Conservation (phyloP, 1,139 yeast species). For the Zygoascus hellenicus region DNA sequence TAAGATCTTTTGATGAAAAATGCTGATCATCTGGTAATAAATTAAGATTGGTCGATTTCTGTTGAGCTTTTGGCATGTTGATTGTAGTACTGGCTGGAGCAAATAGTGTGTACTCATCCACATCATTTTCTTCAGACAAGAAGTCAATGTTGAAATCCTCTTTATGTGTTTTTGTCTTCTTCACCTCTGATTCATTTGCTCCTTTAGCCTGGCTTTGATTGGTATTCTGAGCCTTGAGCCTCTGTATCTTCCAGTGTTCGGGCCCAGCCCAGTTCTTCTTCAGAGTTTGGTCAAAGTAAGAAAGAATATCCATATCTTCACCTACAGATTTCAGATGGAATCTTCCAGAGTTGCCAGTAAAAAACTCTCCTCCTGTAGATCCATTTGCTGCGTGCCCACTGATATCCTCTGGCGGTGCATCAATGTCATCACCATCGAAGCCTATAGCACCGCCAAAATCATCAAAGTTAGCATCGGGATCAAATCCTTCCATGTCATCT, state of each 20-base stretch:
- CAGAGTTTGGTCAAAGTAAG: constrained; percentile 69
- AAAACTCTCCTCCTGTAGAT: constrained; percentile 3
- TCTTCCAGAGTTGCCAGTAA: constrained; percentile 5
- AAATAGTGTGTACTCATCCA: constrained; percentile 46
- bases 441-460: constrained; percentile 17
- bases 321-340: constrained; percentile 10
- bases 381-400: background rate
- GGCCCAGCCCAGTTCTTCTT: constrained; percentile 84
- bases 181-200: constrained; percentile 16
- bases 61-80: constrained; percentile 41
- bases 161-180: constrained; percentile 23
- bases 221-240: constrained; percentile 39
- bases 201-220: constrained; percentile 24
- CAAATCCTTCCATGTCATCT: constrained; percentile 13
- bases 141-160: constrained; percentile 46
- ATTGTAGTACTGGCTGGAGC: constrained; percentile 40
- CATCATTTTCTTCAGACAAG: constrained; percentile 40
- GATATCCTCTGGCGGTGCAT: constrained; percentile 11
- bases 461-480: constrained; percentile 19
- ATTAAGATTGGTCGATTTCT: constrained; percentile 40
- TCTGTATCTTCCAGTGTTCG: constrained; percentile 83
- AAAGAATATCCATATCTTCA: constrained; percentile 62
- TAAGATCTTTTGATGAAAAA: constrained; percentile 63
- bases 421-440: constrained; percentile 5
- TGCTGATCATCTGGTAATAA: constrained; percentile 70